Conservation (phyloP, 1,139 yeast species). For the Saccharomyces pastorianus region DNA sequence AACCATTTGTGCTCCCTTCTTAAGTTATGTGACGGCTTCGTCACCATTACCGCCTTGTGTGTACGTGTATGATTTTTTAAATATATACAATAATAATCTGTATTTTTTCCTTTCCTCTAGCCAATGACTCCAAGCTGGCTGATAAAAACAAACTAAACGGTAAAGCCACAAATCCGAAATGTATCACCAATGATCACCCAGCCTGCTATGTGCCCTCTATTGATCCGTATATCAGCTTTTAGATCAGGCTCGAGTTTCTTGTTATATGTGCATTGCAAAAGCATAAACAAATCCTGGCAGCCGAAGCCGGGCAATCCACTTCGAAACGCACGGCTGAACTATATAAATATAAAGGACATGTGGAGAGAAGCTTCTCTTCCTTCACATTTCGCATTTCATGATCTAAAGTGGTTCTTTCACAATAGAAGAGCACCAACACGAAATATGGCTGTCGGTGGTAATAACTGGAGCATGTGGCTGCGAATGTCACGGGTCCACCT, state of each 20-base stretch:
- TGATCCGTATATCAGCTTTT: background rate
- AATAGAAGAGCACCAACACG: background rate
- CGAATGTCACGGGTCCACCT: background rate
- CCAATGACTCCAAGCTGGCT: background rate
- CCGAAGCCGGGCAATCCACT: background rate
- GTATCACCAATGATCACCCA: background rate
- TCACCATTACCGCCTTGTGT: constrained; percentile 14
- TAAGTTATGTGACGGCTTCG: constrained; percentile 27
- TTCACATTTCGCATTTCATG: background rate
- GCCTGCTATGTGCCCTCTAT: background rate
- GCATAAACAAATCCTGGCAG: background rate
- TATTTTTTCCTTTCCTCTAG: background rate
- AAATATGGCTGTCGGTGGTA: background rate
- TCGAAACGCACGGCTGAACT: background rate
- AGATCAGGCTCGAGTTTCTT: background rate
- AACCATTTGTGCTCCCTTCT: constrained; percentile 30
- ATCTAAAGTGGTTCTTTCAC: background rate
- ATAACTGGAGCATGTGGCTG: background rate
- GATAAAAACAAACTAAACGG: background rate
- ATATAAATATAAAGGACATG: background rate
- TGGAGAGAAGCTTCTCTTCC: background rate
- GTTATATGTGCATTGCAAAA: background rate
- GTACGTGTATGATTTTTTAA: background rate
- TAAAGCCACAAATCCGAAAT: background rate
- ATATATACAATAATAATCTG: background rate